Base-by-base conservation (phyloP, 345 rosid species). In the Camelina neglecta region DNA sequence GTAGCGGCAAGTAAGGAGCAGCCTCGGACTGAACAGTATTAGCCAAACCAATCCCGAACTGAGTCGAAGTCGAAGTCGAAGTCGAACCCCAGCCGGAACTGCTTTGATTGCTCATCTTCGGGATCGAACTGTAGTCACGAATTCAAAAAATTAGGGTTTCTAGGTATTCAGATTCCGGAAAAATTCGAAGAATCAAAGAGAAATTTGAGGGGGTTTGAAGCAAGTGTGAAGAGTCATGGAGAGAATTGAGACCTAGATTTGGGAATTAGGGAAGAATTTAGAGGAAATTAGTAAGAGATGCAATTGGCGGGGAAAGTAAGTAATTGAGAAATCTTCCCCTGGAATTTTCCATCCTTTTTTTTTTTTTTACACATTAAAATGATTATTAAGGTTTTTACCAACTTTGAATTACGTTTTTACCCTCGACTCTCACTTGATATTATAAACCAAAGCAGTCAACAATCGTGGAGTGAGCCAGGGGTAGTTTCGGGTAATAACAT, bases 11-110 rank as follows among this genome's bases (percentile, higher is more conserved):
- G 83, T 90, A 85, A 78, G 93, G 90, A 50, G 90, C 94, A 8
- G 92, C 89, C 73, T 95, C 99, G 48, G 99, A 92, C 87, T 95
- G 92, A 26, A 91, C 81, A 2, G 96, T 92, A 82, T 95, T 95
- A 71, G 98, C 85, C 18, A 95, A 80, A 8, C 98, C 96, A 73
- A 95, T 88, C 59, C 97, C 99, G 44, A 84, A 70, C 73, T 78
- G 84, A 69, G 67, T 65, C 18, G 87, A 79, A 71, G 60, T 76
- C 12, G 90, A 83, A 18, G 18, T 18, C 11, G 90, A 83, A 63
- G 60, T 76, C 11, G 90, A 83, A 63, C 60, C 77, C 77, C 71
- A 66, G 68, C 75, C 80, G 15, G 92, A 84, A 71, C 71, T 58
- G 79, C 80, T 65, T 9, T 87, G 84, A 82, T 81, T 89, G 81